Conservation (phyloP, 75 land plant genomes). For the Azolla pinnata region DNA sequence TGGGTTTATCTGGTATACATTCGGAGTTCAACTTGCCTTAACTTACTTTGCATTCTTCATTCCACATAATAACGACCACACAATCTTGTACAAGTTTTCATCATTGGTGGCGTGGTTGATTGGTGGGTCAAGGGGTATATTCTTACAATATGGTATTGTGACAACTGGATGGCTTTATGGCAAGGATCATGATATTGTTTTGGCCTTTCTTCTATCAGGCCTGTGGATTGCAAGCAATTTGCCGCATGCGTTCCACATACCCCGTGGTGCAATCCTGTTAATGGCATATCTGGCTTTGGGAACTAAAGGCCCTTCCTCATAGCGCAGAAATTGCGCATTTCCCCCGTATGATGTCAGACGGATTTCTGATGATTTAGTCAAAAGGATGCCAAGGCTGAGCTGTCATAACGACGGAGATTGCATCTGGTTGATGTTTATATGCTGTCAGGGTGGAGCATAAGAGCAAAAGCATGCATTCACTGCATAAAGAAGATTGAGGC, state of each 20-base stretch:
- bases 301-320: no score
- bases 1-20: background rate
- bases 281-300: background rate
- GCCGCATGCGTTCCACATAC: background rate
- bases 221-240: background rate
- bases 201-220: background rate
- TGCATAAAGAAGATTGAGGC: no score
- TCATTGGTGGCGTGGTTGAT: background rate
- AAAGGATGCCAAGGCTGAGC: no score
- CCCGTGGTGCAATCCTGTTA: background rate
- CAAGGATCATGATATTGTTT: background rate
- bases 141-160: background rate
- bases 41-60: constrained; percentile 4
- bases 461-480: no score
- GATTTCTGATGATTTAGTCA: no score
- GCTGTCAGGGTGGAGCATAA: no score
- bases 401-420: no score
- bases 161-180: constrained; percentile 7
- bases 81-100: background rate
- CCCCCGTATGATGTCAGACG: no score
- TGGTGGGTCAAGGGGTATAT: background rate
- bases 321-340: no score
- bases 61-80: background rate
- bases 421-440: no score
- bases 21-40: background rate